Conservation (phyloP, 352 stramenopile species). For the Globisporangium viniferum region DNA sequence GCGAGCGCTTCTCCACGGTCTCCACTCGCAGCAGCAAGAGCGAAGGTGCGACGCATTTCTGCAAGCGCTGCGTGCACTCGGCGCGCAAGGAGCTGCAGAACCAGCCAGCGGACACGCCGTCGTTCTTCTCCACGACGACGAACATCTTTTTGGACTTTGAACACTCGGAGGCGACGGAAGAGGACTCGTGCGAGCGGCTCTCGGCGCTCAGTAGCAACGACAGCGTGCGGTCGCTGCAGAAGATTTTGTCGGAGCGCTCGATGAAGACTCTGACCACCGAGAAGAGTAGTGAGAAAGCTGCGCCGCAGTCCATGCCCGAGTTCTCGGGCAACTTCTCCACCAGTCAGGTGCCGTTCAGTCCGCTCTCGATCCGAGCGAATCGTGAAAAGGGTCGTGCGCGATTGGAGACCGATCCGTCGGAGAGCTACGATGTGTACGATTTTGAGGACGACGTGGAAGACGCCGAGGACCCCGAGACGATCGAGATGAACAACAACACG, state of each 20-base stretch:
- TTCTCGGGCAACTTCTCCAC: conserved; percentile 37
- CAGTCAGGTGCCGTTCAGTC: conserved; percentile 53
- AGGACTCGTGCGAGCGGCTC: conserved; percentile 39
- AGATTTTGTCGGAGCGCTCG: conserved; percentile 20
- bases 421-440: conserved; percentile 61
- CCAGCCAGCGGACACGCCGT: conserved; percentile 16
- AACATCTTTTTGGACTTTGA: conserved; percentile 32
- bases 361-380: conserved; percentile 47
- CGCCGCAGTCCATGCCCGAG: conserved; percentile 25
- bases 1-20: conserved; percentile 28
- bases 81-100: conserved; percentile 43
- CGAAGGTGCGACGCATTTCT: conserved; percentile 42
- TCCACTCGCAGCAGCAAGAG: conserved; percentile 27
- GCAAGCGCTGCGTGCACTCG: conserved; percentile 50
- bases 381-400: conserved; percentile 36
- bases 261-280: conserved; percentile 12
- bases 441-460: conserved; percentile 28
- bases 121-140: conserved; percentile 33
- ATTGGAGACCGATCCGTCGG: conserved; percentile 64
- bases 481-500: conserved; percentile 35
- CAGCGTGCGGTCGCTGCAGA: conserved; percentile 28
- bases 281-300: conserved; percentile 8
- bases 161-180: conserved; percentile 21
- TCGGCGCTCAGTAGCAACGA: conserved; percentile 47
- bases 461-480: conserved; percentile 21